A percentile compares a stretch with the other conserved stretches of the same genome.
Conservation (phyloP, 1,139 yeast species). For the Hemisphaericaspora xylofermentans region DNA sequence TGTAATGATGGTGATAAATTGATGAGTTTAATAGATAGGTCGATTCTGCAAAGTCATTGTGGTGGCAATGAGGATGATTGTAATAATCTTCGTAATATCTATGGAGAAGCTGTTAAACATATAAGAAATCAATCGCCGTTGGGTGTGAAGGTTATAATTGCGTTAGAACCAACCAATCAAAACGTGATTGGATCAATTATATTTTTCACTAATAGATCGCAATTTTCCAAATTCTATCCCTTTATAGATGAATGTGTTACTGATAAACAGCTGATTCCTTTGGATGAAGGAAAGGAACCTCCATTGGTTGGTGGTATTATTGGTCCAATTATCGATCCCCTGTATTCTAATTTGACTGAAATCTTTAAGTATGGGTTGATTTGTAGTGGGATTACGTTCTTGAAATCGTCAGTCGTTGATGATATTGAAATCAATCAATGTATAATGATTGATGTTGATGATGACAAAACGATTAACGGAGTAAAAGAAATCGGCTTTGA, state of each 20-base stretch:
- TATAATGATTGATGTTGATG: slow-evolving; percentile 40
- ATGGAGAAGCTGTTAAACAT: slow-evolving; percentile 26
- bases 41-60: slow-evolving; percentile 5
- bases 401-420: slow-evolving; percentile 37
- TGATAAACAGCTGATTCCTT: slow-evolving; percentile 7
- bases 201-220: slow-evolving; percentile 50
- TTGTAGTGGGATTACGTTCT: slow-evolving; percentile 57
- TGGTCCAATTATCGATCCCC: slow-evolving; percentile 57
- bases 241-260: slow-evolving; percentile 39
- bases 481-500: slow-evolving; percentile 45
- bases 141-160: slow-evolving; percentile 52
- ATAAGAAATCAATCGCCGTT: slow-evolving; percentile 18
- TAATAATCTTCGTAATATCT: slow-evolving; percentile 17
- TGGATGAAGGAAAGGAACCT: slow-evolving; percentile 3
- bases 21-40: slow-evolving; percentile 30
- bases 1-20: slow-evolving; percentile 45
- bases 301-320: slow-evolving; percentile 52
- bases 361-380: slow-evolving; percentile 58
- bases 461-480: slow-evolving; percentile 36
- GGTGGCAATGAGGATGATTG: slow-evolving; percentile 9
- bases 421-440: slow-evolving; percentile 31
- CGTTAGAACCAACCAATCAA: slow-evolving; percentile 55
- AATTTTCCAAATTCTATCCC: slow-evolving; percentile 52
- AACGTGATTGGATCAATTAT: slow-evolving; percentile 56
- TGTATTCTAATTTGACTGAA: slow-evolving; percentile 53